phyloP scores from a whole-genome alignment of 805 yeast genomes.

The Ogataea neopini region DNA sequence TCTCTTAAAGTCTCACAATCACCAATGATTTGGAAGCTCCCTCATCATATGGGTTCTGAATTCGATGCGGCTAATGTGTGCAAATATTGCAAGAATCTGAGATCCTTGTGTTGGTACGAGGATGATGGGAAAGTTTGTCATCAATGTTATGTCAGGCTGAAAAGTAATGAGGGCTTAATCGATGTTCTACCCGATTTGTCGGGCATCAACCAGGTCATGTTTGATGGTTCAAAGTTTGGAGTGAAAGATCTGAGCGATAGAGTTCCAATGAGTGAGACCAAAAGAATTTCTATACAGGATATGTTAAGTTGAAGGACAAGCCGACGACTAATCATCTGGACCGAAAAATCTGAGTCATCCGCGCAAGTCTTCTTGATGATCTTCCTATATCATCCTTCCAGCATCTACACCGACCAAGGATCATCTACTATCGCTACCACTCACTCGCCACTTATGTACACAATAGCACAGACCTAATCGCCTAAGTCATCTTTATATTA shows the following conservation, averaged over 20 bases:
- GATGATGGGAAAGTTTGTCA: conserved; percentile 24
- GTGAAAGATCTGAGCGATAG: conserved; percentile 15
- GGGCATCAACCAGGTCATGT: conserved; percentile 7
- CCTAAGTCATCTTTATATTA: too few species aligned
- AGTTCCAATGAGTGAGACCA: background rate
- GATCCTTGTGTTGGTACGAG: conserved; percentile 25
- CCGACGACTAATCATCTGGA: too few species aligned
- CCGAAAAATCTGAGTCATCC: too few species aligned
- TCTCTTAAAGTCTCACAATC: background rate
- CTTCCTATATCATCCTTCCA: too few species aligned
- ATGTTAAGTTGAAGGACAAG: too few species aligned
- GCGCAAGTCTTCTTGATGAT: too few species aligned
- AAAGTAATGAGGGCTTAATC: conserved; percentile 24
- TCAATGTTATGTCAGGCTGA: conserved; percentile 28
- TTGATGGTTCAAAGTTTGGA: conserved; percentile 28
- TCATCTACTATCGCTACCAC: too few species aligned
- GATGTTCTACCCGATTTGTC: conserved; percentile 29
- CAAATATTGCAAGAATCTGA: conserved; percentile 23
- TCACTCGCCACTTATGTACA: too few species aligned
- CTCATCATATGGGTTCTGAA: background rate
- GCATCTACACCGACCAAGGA: too few species aligned
- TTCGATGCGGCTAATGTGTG: conserved; percentile 11
- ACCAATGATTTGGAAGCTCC: background rate
- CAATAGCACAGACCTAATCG: too few species aligned
- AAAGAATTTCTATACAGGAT: conserved; percentile 24